phyloP scores from a whole-genome alignment of 2,329 filamentous ascomycete species.

The Aspergillus fumigatiaffinis region DNA sequence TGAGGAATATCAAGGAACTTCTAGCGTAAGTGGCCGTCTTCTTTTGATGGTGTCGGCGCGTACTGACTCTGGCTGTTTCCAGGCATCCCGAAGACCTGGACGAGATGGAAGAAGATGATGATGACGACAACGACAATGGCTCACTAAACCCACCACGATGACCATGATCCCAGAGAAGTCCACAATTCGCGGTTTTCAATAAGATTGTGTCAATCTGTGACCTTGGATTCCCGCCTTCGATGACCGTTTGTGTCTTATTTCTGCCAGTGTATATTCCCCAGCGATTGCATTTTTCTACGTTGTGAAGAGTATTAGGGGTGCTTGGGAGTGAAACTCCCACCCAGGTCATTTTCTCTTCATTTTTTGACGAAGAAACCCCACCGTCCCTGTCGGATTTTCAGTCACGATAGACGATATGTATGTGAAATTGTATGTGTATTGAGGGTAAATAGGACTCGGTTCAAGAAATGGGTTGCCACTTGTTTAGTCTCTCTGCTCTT shows the following conservation, averaged over 20 bases:
- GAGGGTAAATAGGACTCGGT: background rate
- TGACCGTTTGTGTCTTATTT: background rate
- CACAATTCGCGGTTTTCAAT: conserved; percentile 21
- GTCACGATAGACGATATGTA: background rate
- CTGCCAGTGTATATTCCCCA: conserved; percentile 22
- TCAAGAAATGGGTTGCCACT: background rate
- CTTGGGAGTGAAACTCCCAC: background rate
- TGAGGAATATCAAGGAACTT: conserved; percentile 87
- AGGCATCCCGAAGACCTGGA: conserved; percentile 63
- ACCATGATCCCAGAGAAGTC: conserved; percentile 32
- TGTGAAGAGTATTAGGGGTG: background rate
- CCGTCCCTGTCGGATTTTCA: background rate
- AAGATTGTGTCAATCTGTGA: background rate
- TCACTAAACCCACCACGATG: conserved; percentile 23
- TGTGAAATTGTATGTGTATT: background rate
- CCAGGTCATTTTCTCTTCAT: background rate
- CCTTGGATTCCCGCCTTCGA: background rate
- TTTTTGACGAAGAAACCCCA: background rate
- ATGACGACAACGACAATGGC: conserved; percentile 38
- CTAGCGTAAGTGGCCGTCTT: conserved; percentile 59
- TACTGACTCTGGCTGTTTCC: conserved; percentile 8
- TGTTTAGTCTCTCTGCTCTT: background rate
- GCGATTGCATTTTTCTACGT: conserved; percentile 6
- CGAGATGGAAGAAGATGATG: conserved; percentile 58
- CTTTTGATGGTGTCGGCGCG: background rate